Evolutionary conservation across 805 yeast genomes (phyloP).

Genomic region (Metschnikowia shivogae): DNA sequence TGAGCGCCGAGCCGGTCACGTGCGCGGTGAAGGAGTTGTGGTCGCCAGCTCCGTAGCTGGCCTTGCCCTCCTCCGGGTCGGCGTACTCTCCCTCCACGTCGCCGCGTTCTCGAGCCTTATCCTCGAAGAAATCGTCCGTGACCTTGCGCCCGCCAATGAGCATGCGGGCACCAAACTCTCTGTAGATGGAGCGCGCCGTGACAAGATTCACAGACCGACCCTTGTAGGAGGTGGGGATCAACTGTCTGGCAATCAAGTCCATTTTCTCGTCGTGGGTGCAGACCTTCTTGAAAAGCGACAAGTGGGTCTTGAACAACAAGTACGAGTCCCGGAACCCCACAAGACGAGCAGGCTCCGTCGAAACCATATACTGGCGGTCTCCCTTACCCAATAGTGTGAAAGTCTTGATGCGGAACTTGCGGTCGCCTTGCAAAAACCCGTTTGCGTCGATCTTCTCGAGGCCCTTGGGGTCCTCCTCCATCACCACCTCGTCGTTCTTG

Average conservation of each 20-base stretch:
- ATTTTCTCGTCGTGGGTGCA: slow-evolving; percentile 74
- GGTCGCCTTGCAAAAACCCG: slow-evolving; percentile 68
- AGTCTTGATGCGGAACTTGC: slow-evolving; percentile 68
- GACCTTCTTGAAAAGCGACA: slow-evolving; percentile 66
- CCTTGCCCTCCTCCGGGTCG: slow-evolving; percentile 42
- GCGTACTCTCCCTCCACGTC: slow-evolving; percentile 69
- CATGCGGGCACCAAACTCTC: slow-evolving; percentile 88
- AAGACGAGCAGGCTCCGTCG: slow-evolving; percentile 94
- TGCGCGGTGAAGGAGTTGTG: slow-evolving; percentile 25
- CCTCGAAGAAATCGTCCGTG: slow-evolving; percentile 85
- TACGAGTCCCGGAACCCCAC: slow-evolving; percentile 94
- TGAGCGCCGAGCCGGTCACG: slow-evolving; percentile 39
- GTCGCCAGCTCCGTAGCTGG: slow-evolving; percentile 14
- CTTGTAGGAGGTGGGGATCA: slow-evolving; percentile 85
- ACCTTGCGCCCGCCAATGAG: slow-evolving; percentile 76
- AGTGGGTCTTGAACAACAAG: slow-evolving; percentile 81
- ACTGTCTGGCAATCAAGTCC: slow-evolving; percentile 73
- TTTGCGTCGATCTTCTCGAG: slow-evolving; percentile 62
- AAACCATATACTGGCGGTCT: slow-evolving; percentile 74
- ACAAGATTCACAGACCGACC: slow-evolving; percentile 87
- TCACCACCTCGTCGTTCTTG: slow-evolving; percentile 69
- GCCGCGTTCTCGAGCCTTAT: slow-evolving; percentile 52
- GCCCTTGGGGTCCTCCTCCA: slow-evolving; percentile 72
- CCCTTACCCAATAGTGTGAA: slow-evolving; percentile 67
- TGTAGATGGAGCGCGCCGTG: slow-evolving; percentile 81